Evolutionary conservation across 176 grass and related monocot species (phyloP).

Genomic region (Poa annua): DNA sequence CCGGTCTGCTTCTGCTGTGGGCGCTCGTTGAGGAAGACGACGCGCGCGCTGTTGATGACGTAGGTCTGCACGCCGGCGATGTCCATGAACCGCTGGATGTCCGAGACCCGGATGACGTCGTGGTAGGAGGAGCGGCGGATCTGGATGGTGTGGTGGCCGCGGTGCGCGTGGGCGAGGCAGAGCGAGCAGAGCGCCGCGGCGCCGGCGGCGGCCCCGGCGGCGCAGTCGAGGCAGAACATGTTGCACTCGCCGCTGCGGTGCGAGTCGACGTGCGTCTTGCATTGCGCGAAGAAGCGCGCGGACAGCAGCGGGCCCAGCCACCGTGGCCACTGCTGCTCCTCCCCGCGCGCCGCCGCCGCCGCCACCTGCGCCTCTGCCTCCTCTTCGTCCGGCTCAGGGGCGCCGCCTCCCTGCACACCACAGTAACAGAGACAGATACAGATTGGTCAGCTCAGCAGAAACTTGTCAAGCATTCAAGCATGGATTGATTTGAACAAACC

Average conservation of each 20-base stretch:
- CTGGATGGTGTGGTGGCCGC: constrained; percentile 70
- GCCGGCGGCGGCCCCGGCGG: constrained; percentile 17
- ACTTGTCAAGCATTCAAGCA: neutral
- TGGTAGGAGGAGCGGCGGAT: constrained; percentile 98
- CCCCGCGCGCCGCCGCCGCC: constrained; percentile 35
- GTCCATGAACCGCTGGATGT: constrained; percentile 94
- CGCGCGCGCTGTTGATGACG: constrained; percentile 97
- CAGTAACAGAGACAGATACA: neutral
- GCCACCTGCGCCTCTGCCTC: neutral
- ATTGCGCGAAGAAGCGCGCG: constrained; percentile 87
- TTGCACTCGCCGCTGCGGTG: constrained; percentile 88
- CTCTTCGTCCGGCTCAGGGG: constrained; percentile 53
- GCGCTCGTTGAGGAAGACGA: constrained; percentile 97
- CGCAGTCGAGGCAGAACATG: constrained; percentile 97
- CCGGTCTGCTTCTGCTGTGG: constrained; percentile 82
- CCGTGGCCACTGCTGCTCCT: constrained; percentile 64
- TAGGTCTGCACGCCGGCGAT: constrained; percentile 94
- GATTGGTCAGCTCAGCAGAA: neutral
- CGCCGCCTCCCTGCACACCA: constrained; percentile 45
- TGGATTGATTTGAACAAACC: too few species aligned
- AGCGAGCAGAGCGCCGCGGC: constrained; percentile 72
- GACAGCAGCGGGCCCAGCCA: constrained; percentile 82
- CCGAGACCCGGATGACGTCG: constrained; percentile 95
- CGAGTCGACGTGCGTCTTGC: constrained; percentile 66
- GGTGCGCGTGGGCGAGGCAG: constrained; percentile 66